Evolutionary conservation across 2,329 filamentous ascomycete genomes (phyloP).

Genomic region (Talaromyces sp.): DNA sequence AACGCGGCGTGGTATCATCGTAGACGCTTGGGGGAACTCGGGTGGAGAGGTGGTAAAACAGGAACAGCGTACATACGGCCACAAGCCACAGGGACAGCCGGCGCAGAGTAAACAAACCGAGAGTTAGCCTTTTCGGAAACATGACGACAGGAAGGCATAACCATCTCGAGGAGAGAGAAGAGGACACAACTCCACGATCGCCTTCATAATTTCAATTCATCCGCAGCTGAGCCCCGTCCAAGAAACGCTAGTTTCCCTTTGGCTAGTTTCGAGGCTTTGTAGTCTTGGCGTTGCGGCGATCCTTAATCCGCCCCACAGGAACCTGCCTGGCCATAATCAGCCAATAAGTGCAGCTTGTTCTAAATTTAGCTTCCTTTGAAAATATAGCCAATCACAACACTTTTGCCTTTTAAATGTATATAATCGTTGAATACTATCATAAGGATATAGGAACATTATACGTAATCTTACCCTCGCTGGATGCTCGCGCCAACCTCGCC

Average conservation of each 20-base stretch:
- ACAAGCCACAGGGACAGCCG: neutral
- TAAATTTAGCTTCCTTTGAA: neutral
- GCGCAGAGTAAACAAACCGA: neutral
- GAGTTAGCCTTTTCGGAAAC: neutral
- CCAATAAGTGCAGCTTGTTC: neutral
- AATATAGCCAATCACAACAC: neutral
- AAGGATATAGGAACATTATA: neutral
- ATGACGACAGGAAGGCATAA: neutral
- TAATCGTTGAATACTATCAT: no score
- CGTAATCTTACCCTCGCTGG: neutral
- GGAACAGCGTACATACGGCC: neutral
- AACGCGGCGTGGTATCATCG: slow-evolving; percentile 18
- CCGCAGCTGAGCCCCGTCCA: neutral
- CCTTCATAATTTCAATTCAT: neutral
- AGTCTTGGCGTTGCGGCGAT: neutral
- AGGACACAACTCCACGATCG: neutral
- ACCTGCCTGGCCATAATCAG: neutral
- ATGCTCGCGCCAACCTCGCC: slow-evolving; percentile 10
- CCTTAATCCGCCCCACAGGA: neutral
- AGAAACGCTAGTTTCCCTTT: neutral
- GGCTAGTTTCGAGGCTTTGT: neutral
- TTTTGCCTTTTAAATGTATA: neutral
- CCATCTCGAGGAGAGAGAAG: neutral
- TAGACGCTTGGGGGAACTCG: neutral
- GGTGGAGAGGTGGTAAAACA: neutral